These are phyloP conservation scores for Apiospora hydei DNA, from an alignment of 2,329 filamentous ascomycete genomes.

Conservation along the genomic window DNA sequence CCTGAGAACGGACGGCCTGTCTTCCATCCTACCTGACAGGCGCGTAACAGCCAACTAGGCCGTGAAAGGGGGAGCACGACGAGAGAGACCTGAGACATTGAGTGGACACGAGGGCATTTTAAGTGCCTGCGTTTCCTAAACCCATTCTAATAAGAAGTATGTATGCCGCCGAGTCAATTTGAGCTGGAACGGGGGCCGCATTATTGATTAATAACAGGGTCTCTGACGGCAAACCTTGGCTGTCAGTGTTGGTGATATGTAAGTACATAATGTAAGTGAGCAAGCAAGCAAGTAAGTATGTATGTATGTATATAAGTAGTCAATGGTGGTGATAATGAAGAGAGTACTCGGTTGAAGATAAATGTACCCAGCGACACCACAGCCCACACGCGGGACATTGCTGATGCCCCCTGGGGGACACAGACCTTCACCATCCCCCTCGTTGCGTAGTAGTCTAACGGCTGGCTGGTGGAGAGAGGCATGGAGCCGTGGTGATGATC, in stretches of 20 bases:
- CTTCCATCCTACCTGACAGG: not conserved
- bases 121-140: not conserved
- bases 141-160: not conserved
- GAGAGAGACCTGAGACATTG: conserved; percentile 17
- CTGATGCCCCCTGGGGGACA: not conserved
- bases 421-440: conserved; percentile 6
- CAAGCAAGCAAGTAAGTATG: too few relatives aligned
- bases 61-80: not conserved
- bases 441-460: conserved; percentile 6
- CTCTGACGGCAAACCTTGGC: conserved; percentile 3
- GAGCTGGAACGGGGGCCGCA: not conserved
- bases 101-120: conserved; percentile 6
- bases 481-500: not conserved
- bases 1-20: not conserved
- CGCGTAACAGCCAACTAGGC: conserved; percentile 6
- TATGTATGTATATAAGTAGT: too few relatives aligned
- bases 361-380: not conserved
- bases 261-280: not conserved
- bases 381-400: not conserved
- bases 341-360: not conserved
- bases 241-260: not conserved
- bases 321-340: not conserved
- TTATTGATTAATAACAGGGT: not conserved
- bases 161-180: conserved; percentile 4
- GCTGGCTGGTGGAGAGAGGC: conserved; percentile 19